Base-by-base conservation (phyloP, 2,329 filamentous ascomycete species). In the Davidsoniella neocaledoniae region DNA sequence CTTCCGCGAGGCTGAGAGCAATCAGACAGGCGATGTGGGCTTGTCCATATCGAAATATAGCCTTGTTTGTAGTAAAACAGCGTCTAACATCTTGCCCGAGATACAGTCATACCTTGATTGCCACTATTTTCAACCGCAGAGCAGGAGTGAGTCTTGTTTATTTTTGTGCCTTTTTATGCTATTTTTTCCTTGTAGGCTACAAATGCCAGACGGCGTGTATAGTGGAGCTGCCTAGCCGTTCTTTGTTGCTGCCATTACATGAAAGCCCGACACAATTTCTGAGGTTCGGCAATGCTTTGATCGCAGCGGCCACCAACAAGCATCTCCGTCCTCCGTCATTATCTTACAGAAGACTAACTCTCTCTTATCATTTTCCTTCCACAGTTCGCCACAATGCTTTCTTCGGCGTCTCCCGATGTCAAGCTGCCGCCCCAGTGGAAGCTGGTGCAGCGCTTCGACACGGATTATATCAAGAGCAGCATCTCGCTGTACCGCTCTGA, bases 401-500 rank as follows among this genome's bases (percentile, higher is more conserved):
- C 43, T 19, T 45, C 45, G 19, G 38, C 44, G 4, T 21, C 41
- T 10, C 41, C 48, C 36, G 40, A 53, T 5, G 48, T 50, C 43
- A 53, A 48, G 19, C 46, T 53, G 25, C 52, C 52, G 16, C 43
- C 48, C 17, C 44, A 49, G 40, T 53, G 52, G 52, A 53, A 50
- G 42, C 41, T 53, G n/a, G 71, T 94, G 45, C 86, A 94, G 61
- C 79, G 76, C 60, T 94, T 98, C 68, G 74, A 83, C 56, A 82
- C 85, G 6, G 85, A 95, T 61, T 98, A 95, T 68, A 86, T 88
- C 10, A 84, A 88, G 9, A 83, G 83, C 55, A 78, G 74, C 50
- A 83, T 98, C 64, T 90, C 86, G 19, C 88, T 95, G 63, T 98
- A 98, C 83, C 86, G 93, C 60, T 98, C 91, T 5, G 79, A 86